Evolutionary conservation across 495 filamentous ascomycete species (phyloP), one percentile per base, ranked within the genome.

Genomic region (Parachaetomium inaequale): DNA sequence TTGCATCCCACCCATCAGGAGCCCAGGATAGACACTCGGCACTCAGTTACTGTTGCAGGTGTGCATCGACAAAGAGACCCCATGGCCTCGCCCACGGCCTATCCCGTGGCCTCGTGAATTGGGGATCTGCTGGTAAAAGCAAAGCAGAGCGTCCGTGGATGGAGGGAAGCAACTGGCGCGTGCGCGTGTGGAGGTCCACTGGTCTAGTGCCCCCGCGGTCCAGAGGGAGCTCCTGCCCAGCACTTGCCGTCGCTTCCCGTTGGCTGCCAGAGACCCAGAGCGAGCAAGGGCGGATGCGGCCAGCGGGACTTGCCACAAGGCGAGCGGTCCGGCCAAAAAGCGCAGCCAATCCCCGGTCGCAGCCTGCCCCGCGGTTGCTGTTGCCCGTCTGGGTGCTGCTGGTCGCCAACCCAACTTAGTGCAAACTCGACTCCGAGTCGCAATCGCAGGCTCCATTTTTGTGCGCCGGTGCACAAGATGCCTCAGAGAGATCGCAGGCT

Each of bases 271-370:
- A 43, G 25, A n/a, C n/a, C n/a, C 49, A 7, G 14, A 40, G 12
- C 32, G 19, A 47, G 47, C 42, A 23, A 46, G 11, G 50, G 50
- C 28, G 50, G 54, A 54, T 61, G 49, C 38, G 15, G 26, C 11
- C 26, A 46, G 58, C 58, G 52, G 34, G 51, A 55, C 52, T 65
- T 60, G 53, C 63, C 63, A 62, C 63, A 66, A 66, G 63, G 63
- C 63, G 63, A 66, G 59, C 63, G 63, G 63, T 66, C 63, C 63
- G 56, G 43, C 49, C 62, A 45, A 40, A 23, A 31, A 14, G 10
- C 19, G 15, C 42, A 32, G 32, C 28, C 62, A 54, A 55, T 38
- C 55, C 34, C 17, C 19, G 12, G 0, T 14, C 40, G 38, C 51
- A 14, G 38, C 21, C 29, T 8, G 11, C 38, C 51, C 59, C 59